These are phyloP conservation scores for Trypanosoma boissoni DNA, from an alignment of 208 protist species.

Conservation along the genomic window DNA sequence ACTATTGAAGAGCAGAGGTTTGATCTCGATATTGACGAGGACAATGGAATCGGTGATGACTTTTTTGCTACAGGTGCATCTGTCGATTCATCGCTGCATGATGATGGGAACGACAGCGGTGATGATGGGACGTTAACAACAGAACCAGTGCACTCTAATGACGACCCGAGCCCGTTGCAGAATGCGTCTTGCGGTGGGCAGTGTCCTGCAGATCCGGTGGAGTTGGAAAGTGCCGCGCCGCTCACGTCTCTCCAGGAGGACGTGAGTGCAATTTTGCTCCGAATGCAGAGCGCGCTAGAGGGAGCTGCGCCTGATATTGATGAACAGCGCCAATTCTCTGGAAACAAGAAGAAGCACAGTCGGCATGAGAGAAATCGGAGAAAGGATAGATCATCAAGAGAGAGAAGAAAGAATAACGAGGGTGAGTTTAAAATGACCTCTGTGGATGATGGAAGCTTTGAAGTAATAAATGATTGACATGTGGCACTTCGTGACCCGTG, in stretches of 20 bases:
- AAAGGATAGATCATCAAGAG: neutral
- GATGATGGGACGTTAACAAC: too few relatives aligned
- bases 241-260: constrained; percentile 8
- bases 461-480: constrained; percentile 31
- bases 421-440: neutral
- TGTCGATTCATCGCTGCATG: neutral
- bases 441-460: constrained; percentile 34
- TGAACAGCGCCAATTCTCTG: neutral
- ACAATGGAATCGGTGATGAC: constrained; percentile 2
- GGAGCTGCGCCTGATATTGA: neutral
- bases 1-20: neutral
- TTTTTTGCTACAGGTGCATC: constrained; percentile 7
- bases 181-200: neutral
- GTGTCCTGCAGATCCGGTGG: neutral
- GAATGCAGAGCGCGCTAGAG: constrained; percentile 15
- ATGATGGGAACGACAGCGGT: neutral
- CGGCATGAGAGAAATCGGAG: neutral
- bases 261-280: constrained; percentile 6
- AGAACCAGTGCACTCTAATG: too few relatives aligned
- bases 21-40: constrained; percentile 2
- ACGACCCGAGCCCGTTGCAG: too few relatives aligned
- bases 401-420: neutral
- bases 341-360: neutral
- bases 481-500: too few relatives aligned
- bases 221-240: neutral